These are phyloP conservation scores for Sphaerulina vaccinii DNA, from an alignment of 2,329 filamentous ascomycete species.

Conservation along the genomic window DNA sequence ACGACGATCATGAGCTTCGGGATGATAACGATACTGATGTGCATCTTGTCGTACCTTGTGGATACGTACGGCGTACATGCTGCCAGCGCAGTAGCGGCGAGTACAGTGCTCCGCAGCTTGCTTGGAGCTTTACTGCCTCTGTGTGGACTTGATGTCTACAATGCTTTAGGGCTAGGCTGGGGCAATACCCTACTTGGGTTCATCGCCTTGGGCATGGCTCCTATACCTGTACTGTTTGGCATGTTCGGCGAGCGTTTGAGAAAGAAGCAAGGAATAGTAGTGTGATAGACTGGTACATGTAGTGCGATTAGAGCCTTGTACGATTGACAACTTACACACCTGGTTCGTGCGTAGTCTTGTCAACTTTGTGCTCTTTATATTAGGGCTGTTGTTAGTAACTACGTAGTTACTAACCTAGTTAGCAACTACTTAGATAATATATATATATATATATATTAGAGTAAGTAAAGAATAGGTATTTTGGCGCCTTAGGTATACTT, in stretches of 20 bases:
- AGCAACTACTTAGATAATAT: too few relatives aligned
- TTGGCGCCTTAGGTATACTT: too few relatives aligned
- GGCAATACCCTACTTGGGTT: constrained; percentile 58
- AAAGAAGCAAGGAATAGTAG: constrained; percentile 3
- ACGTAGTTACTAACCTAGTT: too few relatives aligned
- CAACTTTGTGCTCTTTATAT: too few relatives aligned
- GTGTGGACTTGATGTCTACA: constrained; percentile 58
- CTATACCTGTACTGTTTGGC: constrained; percentile 46
- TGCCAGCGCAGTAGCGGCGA: constrained; percentile 63
- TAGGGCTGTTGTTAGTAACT: too few relatives aligned
- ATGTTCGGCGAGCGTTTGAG: constrained; percentile 47
- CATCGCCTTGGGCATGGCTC: constrained; percentile 46
- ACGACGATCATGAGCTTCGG: constrained; percentile 29
- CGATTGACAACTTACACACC: too few relatives aligned
- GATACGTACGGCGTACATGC: constrained; percentile 60
- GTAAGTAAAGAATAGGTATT: too few relatives aligned
- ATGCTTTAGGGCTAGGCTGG: constrained; percentile 58
- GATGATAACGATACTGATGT: constrained; percentile 26
- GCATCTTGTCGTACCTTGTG: constrained; percentile 57
- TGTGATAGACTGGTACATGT: background rate
- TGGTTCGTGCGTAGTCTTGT: too few relatives aligned
- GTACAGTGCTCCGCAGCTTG: constrained; percentile 56
- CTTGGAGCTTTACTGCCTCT: constrained; percentile 59
- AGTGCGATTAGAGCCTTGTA: too few relatives aligned
- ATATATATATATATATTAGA: too few relatives aligned